phyloP scores from a whole-genome alignment of 495 filamentous ascomycete genomes.

The Penicillium argentinense region DNA sequence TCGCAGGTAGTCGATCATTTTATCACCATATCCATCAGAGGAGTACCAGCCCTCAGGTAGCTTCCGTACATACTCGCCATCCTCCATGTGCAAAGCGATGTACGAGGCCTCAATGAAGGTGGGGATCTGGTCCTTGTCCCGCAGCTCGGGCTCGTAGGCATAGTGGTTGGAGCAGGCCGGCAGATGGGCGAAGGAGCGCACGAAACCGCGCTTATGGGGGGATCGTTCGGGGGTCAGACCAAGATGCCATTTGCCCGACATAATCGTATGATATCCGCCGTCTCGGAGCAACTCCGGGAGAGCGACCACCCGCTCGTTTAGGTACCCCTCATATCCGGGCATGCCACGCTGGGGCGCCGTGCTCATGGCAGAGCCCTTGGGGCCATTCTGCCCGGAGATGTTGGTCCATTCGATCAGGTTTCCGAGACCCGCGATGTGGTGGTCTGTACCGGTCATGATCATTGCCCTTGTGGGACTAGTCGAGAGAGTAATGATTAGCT shows the following conservation, averaged over 20 bases:
- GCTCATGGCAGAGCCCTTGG: conserved; percentile 43
- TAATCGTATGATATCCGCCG: conserved; percentile 60
- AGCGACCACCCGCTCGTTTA: conserved; percentile 61
- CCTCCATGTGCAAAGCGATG: conserved; percentile 60
- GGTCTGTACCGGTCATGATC: conserved; percentile 51
- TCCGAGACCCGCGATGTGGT: conserved; percentile 47
- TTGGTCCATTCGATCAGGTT: conserved; percentile 52
- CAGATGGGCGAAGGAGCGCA: conserved; percentile 50
- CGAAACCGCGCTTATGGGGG: conserved; percentile 44
- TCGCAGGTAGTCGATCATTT: conserved; percentile 51
- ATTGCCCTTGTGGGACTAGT: conserved; percentile 59
- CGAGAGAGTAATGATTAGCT: neutral
- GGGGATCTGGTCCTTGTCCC: conserved; percentile 43
- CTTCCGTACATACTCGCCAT: conserved; percentile 54
- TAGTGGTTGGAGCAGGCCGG: conserved; percentile 63
- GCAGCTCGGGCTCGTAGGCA: conserved; percentile 56
- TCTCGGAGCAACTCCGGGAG: conserved; percentile 62
- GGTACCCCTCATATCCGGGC: conserved; percentile 66
- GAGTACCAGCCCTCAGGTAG: conserved; percentile 59
- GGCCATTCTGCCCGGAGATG: conserved; percentile 46
- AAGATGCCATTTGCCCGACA: conserved; percentile 61
- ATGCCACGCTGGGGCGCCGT: conserved; percentile 50
- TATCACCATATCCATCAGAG: conserved; percentile 53
- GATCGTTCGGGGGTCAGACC: conserved; percentile 47
- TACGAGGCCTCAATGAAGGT: conserved; percentile 51